These are phyloP conservation scores for Yarrowia keelungensis DNA, from an alignment of 805 yeast genomes.

Conservation along the genomic window DNA sequence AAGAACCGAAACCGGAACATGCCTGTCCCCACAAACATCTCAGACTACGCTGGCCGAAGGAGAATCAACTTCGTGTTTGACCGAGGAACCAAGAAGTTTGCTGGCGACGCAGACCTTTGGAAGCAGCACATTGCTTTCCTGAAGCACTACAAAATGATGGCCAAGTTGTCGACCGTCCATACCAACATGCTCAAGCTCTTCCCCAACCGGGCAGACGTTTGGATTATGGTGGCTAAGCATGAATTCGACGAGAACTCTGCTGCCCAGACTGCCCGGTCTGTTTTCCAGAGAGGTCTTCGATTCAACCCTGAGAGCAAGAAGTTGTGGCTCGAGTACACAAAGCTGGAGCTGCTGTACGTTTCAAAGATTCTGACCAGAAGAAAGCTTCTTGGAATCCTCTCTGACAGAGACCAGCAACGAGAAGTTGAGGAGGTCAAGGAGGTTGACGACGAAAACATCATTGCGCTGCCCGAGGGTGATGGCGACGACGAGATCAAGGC, in stretches of 20 bases:
- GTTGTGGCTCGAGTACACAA: conserved; percentile 86
- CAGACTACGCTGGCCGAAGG: conserved; percentile 87
- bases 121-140: conserved; percentile 69
- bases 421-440: conserved; percentile 51
- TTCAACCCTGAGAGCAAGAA: conserved; percentile 75
- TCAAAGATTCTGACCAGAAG: conserved; percentile 85
- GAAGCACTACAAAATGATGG: conserved; percentile 47
- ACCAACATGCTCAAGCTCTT: conserved; percentile 81
- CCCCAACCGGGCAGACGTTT: conserved; percentile 87
- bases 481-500: conserved; percentile 60
- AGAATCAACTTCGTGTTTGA: conserved; percentile 83
- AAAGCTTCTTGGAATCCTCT: conserved; percentile 76
- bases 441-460: conserved; percentile 50
- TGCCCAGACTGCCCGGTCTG: conserved; percentile 84
- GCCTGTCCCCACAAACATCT: conserved; percentile 49
- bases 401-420: conserved; percentile 62
- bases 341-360: conserved; percentile 85
- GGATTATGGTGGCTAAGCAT: conserved; percentile 95
- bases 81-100: conserved; percentile 80
- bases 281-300: conserved; percentile 83
- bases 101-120: conserved; percentile 82
- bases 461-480: conserved; percentile 56
- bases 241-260: conserved; percentile 90
- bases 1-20: conserved; percentile 39
- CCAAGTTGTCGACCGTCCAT: conserved; percentile 61